Conservation (phyloP, 2,329 filamentous ascomycete species). For the Trichoderma asperellum region DNA sequence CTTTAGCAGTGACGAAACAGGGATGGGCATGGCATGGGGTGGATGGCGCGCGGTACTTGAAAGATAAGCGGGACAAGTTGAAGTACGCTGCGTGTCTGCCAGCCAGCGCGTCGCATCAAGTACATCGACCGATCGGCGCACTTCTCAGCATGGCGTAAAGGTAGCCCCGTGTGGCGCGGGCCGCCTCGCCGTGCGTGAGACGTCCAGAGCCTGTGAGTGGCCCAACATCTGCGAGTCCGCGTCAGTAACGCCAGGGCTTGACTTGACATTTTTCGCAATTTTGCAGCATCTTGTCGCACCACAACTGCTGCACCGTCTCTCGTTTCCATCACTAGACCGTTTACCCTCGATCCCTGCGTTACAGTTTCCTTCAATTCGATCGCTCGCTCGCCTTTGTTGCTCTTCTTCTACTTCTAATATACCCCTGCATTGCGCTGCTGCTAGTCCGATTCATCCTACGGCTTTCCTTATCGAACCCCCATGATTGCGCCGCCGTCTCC, state of each 20-base stretch:
- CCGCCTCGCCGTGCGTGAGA: not conserved
- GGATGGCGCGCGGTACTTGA: not conserved
- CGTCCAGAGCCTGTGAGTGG: slow-evolving; percentile 22
- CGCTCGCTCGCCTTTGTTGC: slow-evolving; percentile 16
- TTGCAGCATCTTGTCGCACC: slow-evolving; percentile 12
- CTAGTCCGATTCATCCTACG: slow-evolving; percentile 11
- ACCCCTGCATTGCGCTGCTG: not conserved
- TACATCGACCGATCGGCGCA: not conserved
- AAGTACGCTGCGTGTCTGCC: not conserved
- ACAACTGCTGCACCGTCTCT: slow-evolving; percentile 14
- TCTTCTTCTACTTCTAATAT: not conserved
- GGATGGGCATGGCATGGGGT: not conserved
- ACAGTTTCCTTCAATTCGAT: slow-evolving; percentile 19
- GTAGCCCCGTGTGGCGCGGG: slow-evolving; percentile 8
- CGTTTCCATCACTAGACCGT: slow-evolving; percentile 22
- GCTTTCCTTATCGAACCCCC: slow-evolving; percentile 14
- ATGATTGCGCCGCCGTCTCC: slow-evolving; percentile 9
- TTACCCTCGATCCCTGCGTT: slow-evolving; percentile 2
- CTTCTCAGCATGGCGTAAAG: slow-evolving; percentile 6
- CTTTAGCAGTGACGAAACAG: slow-evolving; percentile 11
- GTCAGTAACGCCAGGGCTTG: not conserved
- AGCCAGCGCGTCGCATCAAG: not conserved
- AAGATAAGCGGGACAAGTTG: not conserved
- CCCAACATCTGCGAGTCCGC: slow-evolving; percentile 10
- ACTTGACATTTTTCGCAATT: slow-evolving; percentile 8